phyloP scores from a whole-genome alignment of 2,329 filamentous ascomycete genomes.

The Pseudogymnoascus sp. region DNA sequence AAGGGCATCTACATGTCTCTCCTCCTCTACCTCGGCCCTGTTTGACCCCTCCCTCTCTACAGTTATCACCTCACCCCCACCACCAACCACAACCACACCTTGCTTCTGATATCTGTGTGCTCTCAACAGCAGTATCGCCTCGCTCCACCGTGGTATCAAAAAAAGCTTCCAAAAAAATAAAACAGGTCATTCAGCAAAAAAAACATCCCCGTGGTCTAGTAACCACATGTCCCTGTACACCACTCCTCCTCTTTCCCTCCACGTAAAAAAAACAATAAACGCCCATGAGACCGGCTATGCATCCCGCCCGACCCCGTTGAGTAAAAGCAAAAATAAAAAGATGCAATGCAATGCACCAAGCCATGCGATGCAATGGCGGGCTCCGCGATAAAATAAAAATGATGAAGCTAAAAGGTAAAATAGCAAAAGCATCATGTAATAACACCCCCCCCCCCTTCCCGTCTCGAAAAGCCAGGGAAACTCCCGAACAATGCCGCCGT shows the following conservation, averaged over 20 bases:
- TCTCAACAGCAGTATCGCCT: not conserved
- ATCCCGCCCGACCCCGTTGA: not conserved
- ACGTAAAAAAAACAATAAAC: not conserved
- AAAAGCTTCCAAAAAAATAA: not conserved
- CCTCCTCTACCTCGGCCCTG: not conserved
- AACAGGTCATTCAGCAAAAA: not conserved
- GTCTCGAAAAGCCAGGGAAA: slow-evolving; percentile 1
- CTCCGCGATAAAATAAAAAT: not conserved
- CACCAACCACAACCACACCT: not conserved
- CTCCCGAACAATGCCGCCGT: not conserved
- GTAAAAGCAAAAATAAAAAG: not conserved
- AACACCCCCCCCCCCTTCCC: not conserved
- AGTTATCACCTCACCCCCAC: not conserved
- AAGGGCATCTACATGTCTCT: not conserved
- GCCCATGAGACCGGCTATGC: not conserved
- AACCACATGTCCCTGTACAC: not conserved
- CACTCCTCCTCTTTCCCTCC: not conserved
- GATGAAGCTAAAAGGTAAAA: not conserved
- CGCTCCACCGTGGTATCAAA: not conserved
- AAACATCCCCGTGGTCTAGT: not conserved
- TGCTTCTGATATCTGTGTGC: not conserved
- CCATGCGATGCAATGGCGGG: not conserved
- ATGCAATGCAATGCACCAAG: not conserved
- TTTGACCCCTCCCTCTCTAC: not conserved
- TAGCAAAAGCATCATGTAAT: not conserved